These are phyloP conservation scores for Heritiera fomes DNA, from an alignment of 345 rosid genomes.

Conservation along the genomic window DNA sequence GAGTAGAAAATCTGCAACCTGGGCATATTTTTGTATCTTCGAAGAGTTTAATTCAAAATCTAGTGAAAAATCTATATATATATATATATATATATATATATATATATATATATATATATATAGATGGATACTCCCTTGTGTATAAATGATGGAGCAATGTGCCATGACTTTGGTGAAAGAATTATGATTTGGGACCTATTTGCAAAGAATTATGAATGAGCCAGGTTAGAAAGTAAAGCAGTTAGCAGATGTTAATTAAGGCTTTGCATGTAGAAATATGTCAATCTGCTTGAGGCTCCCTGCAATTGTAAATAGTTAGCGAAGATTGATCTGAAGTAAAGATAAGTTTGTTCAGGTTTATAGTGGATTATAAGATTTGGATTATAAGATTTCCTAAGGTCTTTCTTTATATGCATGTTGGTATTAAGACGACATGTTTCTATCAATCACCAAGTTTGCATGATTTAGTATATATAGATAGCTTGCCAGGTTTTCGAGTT, in stretches of 20 bases:
- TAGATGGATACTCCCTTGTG: not conserved
- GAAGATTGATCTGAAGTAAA: not conserved
- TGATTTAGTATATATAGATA: not conserved
- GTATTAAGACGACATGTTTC: not conserved
- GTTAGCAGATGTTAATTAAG: not conserved
- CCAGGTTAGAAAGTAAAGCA: not conserved
- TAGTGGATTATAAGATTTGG: not conserved
- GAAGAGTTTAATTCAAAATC: not conserved
- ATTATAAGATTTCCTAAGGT: not conserved
- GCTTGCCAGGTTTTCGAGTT: not conserved
- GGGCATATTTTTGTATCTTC: not conserved
- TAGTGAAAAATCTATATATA: not conserved
- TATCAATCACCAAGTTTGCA: too few species aligned
- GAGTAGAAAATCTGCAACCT: not conserved
- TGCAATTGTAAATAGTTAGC: not conserved
- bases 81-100: not conserved
- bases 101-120: not conserved
- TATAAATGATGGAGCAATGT: not conserved
- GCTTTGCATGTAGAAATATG: not conserved
- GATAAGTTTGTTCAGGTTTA: not conserved
- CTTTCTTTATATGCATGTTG: not conserved
- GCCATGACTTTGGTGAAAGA: too few species aligned
- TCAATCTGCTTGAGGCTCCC: not conserved
- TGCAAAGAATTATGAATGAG: not conserved
- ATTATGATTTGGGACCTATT: not conserved